phyloP scores from a whole-genome alignment of 2,329 filamentous ascomycete genomes.

The Fusarium devonianum region DNA sequence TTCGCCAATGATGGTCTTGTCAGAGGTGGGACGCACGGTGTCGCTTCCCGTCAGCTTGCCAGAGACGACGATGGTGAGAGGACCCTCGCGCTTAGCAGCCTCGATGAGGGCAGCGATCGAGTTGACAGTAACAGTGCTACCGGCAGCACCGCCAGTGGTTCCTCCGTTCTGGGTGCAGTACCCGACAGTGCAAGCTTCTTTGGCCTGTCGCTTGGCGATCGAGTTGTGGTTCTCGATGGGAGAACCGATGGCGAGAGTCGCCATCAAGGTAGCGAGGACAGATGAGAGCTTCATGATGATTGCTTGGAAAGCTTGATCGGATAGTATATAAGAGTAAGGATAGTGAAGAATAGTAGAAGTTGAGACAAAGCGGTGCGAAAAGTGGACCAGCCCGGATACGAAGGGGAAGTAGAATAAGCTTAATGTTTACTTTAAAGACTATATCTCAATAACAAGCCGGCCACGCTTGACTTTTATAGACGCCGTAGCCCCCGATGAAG shows the following conservation, averaged over 20 bases:
- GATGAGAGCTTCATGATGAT: conserved; percentile 29
- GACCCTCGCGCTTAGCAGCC: conserved; percentile 38
- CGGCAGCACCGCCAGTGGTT: conserved; percentile 43
- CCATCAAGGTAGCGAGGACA: conserved; percentile 20
- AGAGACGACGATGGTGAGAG: conserved; percentile 43
- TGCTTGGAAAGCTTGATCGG: not conserved
- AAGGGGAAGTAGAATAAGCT: not conserved
- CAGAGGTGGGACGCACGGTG: conserved; percentile 42
- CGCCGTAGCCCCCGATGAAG: rapidly evolving
- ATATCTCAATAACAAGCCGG: not conserved
- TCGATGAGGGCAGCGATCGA: conserved; percentile 38
- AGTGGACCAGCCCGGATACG: not conserved
- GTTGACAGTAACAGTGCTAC: conserved; percentile 42
- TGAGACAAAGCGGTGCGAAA: not conserved
- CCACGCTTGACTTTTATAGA: conserved; percentile 13
- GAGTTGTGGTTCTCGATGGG: conserved; percentile 22
- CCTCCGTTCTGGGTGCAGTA: conserved; percentile 46
- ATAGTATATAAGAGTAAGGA: not conserved
- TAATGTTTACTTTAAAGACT: not conserved
- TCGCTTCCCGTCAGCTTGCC: conserved; percentile 40
- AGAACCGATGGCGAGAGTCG: conserved; percentile 23
- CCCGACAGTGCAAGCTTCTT: conserved; percentile 52
- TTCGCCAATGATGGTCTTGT: conserved; percentile 56
- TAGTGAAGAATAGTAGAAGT: not conserved
- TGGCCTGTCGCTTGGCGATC: conserved; percentile 52